Evolutionary conservation across 2,329 filamentous ascomycete species (phyloP).

Genomic region (Whalleya microplaca): DNA sequence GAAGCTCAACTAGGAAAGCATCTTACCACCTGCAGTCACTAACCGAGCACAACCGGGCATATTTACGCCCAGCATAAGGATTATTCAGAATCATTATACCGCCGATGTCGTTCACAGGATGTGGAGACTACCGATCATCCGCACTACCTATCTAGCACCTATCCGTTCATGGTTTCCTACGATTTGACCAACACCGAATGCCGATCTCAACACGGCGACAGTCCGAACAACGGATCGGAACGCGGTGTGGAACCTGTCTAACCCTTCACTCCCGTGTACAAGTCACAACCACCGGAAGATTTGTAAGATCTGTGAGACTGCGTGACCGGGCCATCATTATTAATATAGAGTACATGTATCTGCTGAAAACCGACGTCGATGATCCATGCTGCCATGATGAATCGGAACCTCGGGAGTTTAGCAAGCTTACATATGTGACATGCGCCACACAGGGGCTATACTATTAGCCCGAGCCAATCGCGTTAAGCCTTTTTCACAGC

Average conservation of each 20-base stretch:
- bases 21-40: neutral
- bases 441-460: no score
- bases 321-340: neutral
- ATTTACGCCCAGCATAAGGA: neutral
- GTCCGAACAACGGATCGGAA: neutral
- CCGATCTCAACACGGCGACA: neutral
- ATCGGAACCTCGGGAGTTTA: no score
- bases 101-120: neutral
- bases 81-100: neutral
- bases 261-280: neutral
- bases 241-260: no score
- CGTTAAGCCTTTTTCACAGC: no score
- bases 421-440: no score
- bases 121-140: neutral
- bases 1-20: neutral
- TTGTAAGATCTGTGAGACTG: neutral
- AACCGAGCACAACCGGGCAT: neutral
- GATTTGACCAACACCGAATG: neutral
- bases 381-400: no score
- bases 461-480: neutral
- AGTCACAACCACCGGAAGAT: neutral
- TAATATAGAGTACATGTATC: neutral
- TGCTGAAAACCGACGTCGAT: neutral
- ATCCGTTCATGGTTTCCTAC: neutral
- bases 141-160: neutral